phyloP scores from a whole-genome alignment of 305 asterid species.

The Solanum hybrid region DNA sequence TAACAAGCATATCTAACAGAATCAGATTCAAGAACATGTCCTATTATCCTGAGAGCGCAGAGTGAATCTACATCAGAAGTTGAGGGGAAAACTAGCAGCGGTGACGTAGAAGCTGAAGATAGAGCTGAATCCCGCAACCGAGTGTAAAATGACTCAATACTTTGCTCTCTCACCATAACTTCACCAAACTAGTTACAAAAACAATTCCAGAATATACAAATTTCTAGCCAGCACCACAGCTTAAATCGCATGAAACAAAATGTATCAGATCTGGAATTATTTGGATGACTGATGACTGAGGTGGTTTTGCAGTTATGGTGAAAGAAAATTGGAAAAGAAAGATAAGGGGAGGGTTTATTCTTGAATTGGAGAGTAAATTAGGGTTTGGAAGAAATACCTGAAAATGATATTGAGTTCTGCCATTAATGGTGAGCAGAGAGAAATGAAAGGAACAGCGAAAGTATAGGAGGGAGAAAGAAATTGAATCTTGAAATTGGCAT shows the following conservation, averaged over 20 bases:
- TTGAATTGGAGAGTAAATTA: constrained; percentile 1
- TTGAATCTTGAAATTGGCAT: constrained; percentile 21
- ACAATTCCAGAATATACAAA: background rate
- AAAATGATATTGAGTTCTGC: background rate
- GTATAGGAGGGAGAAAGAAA: constrained; percentile 6
- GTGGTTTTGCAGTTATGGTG: background rate
- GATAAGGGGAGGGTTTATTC: background rate
- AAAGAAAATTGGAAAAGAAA: background rate
- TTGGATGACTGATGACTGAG: background rate
- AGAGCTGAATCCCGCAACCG: constrained; percentile 58
- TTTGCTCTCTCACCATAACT: constrained; percentile 80
- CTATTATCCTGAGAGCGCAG: constrained; percentile 72
- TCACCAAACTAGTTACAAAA: constrained; percentile 2
- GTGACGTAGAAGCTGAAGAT: constrained; percentile 53
- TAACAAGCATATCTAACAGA: constrained; percentile 93
- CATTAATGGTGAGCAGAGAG: background rate
- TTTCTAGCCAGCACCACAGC: background rate
- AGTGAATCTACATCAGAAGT: constrained; percentile 93
- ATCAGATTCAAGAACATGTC: constrained; percentile 84
- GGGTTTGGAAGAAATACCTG: constrained; percentile 39
- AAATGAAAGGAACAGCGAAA: background rate
- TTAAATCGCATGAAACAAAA: background rate
- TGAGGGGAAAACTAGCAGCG: constrained; percentile 82
- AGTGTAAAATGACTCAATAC: constrained; percentile 54
- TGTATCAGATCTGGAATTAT: background rate